Base-by-base conservation (phyloP, 1,284 basidiomycete species). In the Ganoderma lingzhi region DNA sequence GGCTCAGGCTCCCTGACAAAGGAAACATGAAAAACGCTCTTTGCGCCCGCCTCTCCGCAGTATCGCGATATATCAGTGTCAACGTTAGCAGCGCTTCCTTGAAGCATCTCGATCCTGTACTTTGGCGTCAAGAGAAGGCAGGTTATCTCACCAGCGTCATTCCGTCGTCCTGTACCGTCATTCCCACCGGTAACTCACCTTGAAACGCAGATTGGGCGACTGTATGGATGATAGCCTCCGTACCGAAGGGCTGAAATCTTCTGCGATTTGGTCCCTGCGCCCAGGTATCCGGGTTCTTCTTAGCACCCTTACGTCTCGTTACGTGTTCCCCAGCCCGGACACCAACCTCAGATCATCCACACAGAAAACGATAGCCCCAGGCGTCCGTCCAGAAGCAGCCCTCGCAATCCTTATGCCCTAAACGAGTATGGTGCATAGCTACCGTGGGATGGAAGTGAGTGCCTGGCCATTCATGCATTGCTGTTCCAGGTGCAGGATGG, bases 121-220 rank as follows among this genome's bases (percentile, higher is more conserved):
- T 65, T 14, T 17, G 48, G 64, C 35, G 42, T 60, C 42, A 42
- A 32, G 55, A 59, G 42, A 45, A 65, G 56, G 35, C 23, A 56
- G 53, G 53, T 35, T 56, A 32, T 35, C 53, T 56, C 53, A 35
- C 35, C 6, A 56, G 14, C 30, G 30, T 56, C 53, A 12, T 30
- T 56, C 32, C 32, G 19, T 6, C 30, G 53, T 8, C 32, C 30
- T 4, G 53, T 56, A 56, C 17, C 53, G 30, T 17, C 30, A 56
- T 56, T 56, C 53, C 32, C 28, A 56, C 32, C 53, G 53, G 53
- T 56, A 56, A 56, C 32, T 56, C 53, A 56, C 53, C 53, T 56
- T 56, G 53, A 35, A 56, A 56, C 53, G 53, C 53, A 51, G 48
- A 51, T 51, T 51, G 23, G 23, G 48, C 48, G 48, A 51, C 48